These are phyloP conservation scores for Clarireedia monteithiana DNA, from an alignment of 2,329 filamentous ascomycete species.

Conservation along the genomic window DNA sequence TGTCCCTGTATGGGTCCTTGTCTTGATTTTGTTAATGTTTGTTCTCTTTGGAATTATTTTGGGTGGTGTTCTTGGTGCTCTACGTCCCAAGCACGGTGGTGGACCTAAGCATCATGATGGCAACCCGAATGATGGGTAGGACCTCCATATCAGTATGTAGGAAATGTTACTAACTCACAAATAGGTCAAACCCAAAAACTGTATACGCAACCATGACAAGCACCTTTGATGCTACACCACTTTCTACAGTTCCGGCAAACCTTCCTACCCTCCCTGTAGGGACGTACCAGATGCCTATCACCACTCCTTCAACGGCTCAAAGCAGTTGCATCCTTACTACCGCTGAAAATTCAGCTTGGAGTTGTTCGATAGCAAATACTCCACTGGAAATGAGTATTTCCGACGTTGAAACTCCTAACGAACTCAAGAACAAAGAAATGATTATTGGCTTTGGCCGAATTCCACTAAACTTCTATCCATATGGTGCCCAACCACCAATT, in stretches of 20 bases:
- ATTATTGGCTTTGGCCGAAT: constrained; percentile 33
- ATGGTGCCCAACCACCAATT: constrained; percentile 54
- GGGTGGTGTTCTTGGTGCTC: constrained; percentile 32
- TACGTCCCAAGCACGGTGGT: constrained; percentile 17
- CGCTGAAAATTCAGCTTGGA: constrained; percentile 52
- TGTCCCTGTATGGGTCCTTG: constrained; percentile 54
- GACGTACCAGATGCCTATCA: constrained; percentile 44
- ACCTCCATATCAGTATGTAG: background rate
- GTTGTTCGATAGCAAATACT: constrained; percentile 41
- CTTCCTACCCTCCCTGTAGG: constrained; percentile 48
- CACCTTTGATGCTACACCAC: constrained; percentile 42
- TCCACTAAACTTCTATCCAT: constrained; percentile 38
- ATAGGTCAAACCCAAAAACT: background rate
- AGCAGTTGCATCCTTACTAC: constrained; percentile 50
- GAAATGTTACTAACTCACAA: background rate
- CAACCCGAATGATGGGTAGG: constrained; percentile 16
- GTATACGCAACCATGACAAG: constrained; percentile 28
- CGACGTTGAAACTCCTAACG: constrained; percentile 10
- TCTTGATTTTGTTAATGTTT: constrained; percentile 43
- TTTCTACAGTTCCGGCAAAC: constrained; percentile 42
- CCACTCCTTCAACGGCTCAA: constrained; percentile 41
- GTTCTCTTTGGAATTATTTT: constrained; percentile 52
- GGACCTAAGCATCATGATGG: constrained; percentile 2
- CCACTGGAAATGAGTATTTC: constrained; percentile 19
- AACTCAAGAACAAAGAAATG: constrained; percentile 25